A percentile compares a stretch with the other conserved stretches of the same genome.
phyloP scores from a whole-genome alignment of 805 yeast species.

The Starmerella powellii region DNA sequence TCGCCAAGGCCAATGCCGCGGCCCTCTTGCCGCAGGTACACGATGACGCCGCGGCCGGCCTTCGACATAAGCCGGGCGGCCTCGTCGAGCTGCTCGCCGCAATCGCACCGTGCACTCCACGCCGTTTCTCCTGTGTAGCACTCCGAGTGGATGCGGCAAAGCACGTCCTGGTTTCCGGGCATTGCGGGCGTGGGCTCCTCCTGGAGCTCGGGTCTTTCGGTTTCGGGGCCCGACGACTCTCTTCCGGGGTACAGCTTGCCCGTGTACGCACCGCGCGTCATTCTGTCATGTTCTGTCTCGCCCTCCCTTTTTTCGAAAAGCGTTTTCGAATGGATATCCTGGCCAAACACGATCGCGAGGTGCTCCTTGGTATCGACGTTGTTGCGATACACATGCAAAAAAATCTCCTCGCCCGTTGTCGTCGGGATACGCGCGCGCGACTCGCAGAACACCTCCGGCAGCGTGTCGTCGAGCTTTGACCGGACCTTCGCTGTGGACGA shows the following conservation, averaged over 20 bases:
- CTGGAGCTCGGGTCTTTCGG: constrained; percentile 3
- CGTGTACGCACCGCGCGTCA: constrained; percentile 97
- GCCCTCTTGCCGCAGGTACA: constrained; percentile 93
- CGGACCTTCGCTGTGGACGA: constrained; percentile 6
- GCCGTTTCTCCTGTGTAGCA: constrained; percentile 99
- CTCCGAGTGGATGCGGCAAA: constrained; percentile 89
- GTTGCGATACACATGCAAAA: constrained; percentile 77
- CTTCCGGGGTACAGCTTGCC: constrained; percentile 89
- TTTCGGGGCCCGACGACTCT: constrained; percentile 7
- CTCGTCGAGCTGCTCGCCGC: constrained; percentile 98
- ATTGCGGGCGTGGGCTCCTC: background rate
- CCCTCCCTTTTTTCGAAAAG: constrained; percentile 48
- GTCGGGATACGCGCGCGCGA: constrained; percentile 97
- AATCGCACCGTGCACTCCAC: constrained; percentile 97
- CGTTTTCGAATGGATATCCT: constrained; percentile 67
- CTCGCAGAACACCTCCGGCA: constrained; percentile 74
- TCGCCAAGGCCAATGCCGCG: constrained; percentile 98
- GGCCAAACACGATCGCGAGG: constrained; percentile 93
- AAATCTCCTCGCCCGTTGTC: constrained; percentile 86
- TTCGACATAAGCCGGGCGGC: constrained; percentile 89
- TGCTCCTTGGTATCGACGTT: constrained; percentile 86
- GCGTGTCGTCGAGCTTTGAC: constrained; percentile 21
- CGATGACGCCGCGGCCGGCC: constrained; percentile 84
- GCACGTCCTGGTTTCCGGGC: constrained; percentile 24
- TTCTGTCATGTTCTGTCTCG: constrained; percentile 82